These are phyloP conservation scores for Dalechampia spathulata DNA, from an alignment of 441 rosid species.

Conservation along the genomic window DNA sequence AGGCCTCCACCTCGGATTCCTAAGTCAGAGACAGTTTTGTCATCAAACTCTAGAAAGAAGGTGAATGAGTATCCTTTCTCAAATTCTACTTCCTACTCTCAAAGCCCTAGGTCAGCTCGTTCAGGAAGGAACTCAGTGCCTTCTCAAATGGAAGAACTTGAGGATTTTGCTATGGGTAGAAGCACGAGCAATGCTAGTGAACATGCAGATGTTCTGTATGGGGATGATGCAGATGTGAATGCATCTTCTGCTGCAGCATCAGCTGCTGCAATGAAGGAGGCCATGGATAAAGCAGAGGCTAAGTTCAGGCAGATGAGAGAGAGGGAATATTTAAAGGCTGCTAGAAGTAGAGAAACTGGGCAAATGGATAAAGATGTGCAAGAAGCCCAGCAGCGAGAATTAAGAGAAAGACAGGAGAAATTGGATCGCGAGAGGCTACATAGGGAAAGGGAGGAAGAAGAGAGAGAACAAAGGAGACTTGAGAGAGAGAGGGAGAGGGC, in stretches of 20 bases:
- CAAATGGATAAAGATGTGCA: slow-evolving; percentile 40
- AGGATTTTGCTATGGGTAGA: slow-evolving; percentile 54
- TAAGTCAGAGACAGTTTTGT: slow-evolving; percentile 33
- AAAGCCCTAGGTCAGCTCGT: slow-evolving; percentile 31
- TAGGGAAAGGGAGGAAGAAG: slow-evolving; percentile 56
- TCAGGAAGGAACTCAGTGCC: slow-evolving; percentile 32
- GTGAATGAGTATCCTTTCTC: slow-evolving; percentile 40
- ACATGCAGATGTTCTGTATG: slow-evolving; percentile 33
- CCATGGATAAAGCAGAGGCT: slow-evolving; percentile 95
- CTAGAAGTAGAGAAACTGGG: slow-evolving; percentile 58
- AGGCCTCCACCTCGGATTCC: slow-evolving; percentile 82
- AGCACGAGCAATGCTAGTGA: slow-evolving; percentile 32
- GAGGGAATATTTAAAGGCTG: slow-evolving; percentile 61
- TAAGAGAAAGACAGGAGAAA: slow-evolving; percentile 59
- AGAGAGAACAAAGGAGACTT: slow-evolving; percentile 44
- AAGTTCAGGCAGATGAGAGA: slow-evolving; percentile 87
- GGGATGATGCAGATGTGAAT: slow-evolving; percentile 45
- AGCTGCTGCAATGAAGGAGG: slow-evolving; percentile 91
- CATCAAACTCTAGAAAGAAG: slow-evolving; percentile 37
- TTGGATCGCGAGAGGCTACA: slow-evolving; percentile 46
- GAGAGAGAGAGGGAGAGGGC: slow-evolving; percentile 51
- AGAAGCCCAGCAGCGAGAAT: slow-evolving; percentile 58
- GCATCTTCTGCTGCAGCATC: slow-evolving; percentile 62
- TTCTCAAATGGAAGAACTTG: slow-evolving; percentile 62
- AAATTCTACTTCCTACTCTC: slow-evolving; percentile 38